Percentiles rank a stretch among this genome's conserved stretches.
Evolutionary conservation across 1,284 basidiomycete genomes (phyloP).

Genomic region (Thecaphora frezii): DNA sequence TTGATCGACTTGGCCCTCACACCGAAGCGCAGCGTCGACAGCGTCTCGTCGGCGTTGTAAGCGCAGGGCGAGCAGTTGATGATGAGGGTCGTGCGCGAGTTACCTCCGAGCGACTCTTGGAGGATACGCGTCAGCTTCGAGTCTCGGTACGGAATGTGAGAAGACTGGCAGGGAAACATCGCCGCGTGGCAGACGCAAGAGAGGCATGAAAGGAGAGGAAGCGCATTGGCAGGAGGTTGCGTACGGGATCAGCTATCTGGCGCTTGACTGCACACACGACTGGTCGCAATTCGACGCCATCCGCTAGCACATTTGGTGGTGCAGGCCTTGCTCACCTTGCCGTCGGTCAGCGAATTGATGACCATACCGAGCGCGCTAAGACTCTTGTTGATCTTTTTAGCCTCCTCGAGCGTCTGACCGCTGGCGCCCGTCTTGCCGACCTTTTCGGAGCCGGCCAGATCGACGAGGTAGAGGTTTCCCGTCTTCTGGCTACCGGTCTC

Average conservation of each 20-base stretch:
- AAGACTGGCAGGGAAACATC: constrained; percentile 70
- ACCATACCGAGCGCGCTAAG: constrained; percentile 98
- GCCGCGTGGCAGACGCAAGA: too few relatives aligned
- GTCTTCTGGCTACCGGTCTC: constrained; percentile 94
- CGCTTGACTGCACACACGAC: too few relatives aligned
- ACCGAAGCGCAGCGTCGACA: constrained; percentile 97
- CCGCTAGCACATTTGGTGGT: too few relatives aligned
- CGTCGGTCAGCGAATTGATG: constrained; percentile 95
- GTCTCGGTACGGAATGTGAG: constrained; percentile 97
- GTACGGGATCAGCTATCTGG: too few relatives aligned
- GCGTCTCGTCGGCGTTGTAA: constrained; percentile 94
- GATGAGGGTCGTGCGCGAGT: constrained; percentile 96
- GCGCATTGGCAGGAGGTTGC: too few relatives aligned
- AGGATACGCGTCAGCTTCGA: constrained; percentile 98
- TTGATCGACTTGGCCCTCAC: constrained; percentile 95
- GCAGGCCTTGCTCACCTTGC: constrained; percentile 60
- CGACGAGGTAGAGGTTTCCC: constrained; percentile 95
- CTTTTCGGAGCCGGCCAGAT: constrained; percentile 98
- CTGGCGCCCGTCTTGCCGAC: constrained; percentile 99
- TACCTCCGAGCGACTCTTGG: constrained; percentile 99
- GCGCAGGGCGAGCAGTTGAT: constrained; percentile 98
- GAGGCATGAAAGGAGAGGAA: too few relatives aligned
- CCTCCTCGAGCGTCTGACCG: constrained; percentile 97
- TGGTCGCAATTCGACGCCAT: too few relatives aligned
- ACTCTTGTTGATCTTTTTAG: constrained; percentile 99